These are phyloP conservation scores for Silene noctiflora DNA, from an alignment of 179 eudicot species.

Conservation along the genomic window DNA sequence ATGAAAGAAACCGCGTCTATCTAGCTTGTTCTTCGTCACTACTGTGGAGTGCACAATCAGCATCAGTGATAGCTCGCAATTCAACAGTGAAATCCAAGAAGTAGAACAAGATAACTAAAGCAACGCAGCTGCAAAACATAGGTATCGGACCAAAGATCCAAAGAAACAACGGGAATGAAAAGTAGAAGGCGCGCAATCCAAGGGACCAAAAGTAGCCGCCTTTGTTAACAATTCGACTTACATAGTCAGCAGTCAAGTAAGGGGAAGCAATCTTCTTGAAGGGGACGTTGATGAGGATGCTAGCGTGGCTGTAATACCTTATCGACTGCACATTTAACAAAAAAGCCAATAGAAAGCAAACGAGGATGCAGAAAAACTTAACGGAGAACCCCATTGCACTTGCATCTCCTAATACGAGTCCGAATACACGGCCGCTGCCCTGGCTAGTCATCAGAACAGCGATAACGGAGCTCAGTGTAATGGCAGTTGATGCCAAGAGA, in stretches of 20 bases:
- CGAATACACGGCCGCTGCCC: slow-evolving; percentile 22
- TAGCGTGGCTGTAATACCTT: slow-evolving; percentile 85
- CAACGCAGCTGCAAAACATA: slow-evolving; percentile 57
- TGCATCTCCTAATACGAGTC: slow-evolving; percentile 47
- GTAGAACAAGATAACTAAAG: slow-evolving; percentile 58
- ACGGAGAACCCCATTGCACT: slow-evolving; percentile 51
- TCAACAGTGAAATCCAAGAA: slow-evolving; percentile 63
- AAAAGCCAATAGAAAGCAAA: slow-evolving; percentile 78
- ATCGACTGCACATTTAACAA: slow-evolving; percentile 78
- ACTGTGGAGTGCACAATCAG: too few relatives aligned
- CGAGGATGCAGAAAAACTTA: slow-evolving; percentile 71
- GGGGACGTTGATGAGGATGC: slow-evolving; percentile 89
- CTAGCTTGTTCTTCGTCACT: slow-evolving; percentile 35
- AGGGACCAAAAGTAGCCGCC: slow-evolving; percentile 96
- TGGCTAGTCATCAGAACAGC: slow-evolving; percentile 69
- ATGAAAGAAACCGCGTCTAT: neutral
- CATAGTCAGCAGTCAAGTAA: slow-evolving; percentile 51
- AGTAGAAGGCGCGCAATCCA: slow-evolving; percentile 82
- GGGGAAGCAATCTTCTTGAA: slow-evolving; percentile 40
- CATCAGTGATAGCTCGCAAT: slow-evolving; percentile 20
- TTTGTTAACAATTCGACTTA: slow-evolving; percentile 52
- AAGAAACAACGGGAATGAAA: slow-evolving; percentile 78
- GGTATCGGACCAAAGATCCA: slow-evolving; percentile 97
- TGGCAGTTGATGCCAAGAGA: slow-evolving; percentile 77
- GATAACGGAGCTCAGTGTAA: slow-evolving; percentile 75